Base-by-base conservation (phyloP, 306 rosid species). In the Betula pendula region DNA sequence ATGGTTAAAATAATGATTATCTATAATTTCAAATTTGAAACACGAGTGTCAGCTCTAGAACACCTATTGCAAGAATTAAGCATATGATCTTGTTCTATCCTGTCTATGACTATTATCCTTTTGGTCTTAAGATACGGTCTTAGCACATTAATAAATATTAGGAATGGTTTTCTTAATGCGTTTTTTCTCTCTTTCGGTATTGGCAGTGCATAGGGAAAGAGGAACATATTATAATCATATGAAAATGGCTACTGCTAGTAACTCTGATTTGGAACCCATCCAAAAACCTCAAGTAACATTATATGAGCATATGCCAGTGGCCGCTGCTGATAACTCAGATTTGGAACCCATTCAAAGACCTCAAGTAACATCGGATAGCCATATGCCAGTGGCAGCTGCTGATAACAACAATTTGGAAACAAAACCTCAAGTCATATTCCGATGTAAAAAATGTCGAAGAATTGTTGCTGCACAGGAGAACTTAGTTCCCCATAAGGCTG, bases 391-490 rank as follows among this genome's bases (percentile, higher is more conserved):
- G 92, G 87, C 83, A 66, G 90, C 77, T 77, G 66, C 88, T 38
- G 71, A 62, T 78, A 75, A 71, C 81, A 71, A 89, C 68, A 79
- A 75, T 79, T 45, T 29, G 33, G 84, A 89, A 81, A 52, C 89
- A 31, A 81, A 87, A 70, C 79, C 87, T 73, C 89, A 79, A 73
- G 79, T 78, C 24, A 53, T 88, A 49, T 92, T 85, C 78, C 90
- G 93, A 20, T 92, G 97, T 80, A 92, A 92, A 85, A 92, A 88
- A 79, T 92, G 97, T 77, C 86, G 96, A 73, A 87, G 93, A 85
- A 88, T 92, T 33, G 90, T 92, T 68, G 96, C 96, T 69, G 84
- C 96, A 19, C 82, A 71, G 77, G 97, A 85, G 77, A 87, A 76
- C 75, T 79, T 88, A 44, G 89, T 92, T 76, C 42, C 87, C 56